Percentiles rank a stretch among this genome's conserved stretches.
Evolutionary conservation across 106 monocot genomes (phyloP).

Genomic region (Apostasia ramifera): DNA sequence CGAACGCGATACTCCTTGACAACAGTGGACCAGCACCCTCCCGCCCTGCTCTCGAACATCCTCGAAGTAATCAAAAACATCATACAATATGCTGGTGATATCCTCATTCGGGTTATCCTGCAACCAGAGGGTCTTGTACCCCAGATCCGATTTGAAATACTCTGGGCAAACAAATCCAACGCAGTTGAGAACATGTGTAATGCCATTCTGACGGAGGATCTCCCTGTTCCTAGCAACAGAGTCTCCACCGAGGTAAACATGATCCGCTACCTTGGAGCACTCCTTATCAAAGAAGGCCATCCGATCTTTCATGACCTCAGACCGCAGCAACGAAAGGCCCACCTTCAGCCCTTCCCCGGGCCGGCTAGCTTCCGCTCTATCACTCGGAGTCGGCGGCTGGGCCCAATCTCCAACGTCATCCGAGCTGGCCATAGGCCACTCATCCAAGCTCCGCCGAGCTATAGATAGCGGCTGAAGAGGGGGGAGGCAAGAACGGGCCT

Average conservation of each 20-base stretch:
- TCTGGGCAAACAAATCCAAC: constrained; percentile 90
- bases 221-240: constrained; percentile 80
- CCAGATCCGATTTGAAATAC: constrained; percentile 86
- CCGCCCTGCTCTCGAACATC: constrained; percentile 78
- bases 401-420: constrained; percentile 88
- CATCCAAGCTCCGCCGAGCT: constrained; percentile 62
- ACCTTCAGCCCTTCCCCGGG: constrained; percentile 36
- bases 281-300: constrained; percentile 89
- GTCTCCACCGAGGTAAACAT: constrained; percentile 92
- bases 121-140: constrained; percentile 94
- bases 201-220: constrained; percentile 72
- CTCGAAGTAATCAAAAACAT: constrained; percentile 98
- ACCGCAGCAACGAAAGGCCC: constrained; percentile 31
- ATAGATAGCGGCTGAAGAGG: constrained; percentile 91
- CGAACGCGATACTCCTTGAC: constrained; percentile 87
- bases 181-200: constrained; percentile 92
- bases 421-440: constrained; percentile 81
- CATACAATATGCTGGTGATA: constrained; percentile 89
- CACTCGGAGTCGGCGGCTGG: constrained; percentile 55
- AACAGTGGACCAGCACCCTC: constrained; percentile 86
- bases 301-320: constrained; percentile 39
- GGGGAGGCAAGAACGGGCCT: constrained; percentile 64
- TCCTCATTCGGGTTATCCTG: constrained; percentile 89
- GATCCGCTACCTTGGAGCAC: constrained; percentile 96
- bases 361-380: constrained; percentile 6